A percentile compares a stretch with the other conserved stretches of the same genome.
Conservation (phyloP, 805 yeast species). For the Wickerhamomyces mucosus region DNA sequence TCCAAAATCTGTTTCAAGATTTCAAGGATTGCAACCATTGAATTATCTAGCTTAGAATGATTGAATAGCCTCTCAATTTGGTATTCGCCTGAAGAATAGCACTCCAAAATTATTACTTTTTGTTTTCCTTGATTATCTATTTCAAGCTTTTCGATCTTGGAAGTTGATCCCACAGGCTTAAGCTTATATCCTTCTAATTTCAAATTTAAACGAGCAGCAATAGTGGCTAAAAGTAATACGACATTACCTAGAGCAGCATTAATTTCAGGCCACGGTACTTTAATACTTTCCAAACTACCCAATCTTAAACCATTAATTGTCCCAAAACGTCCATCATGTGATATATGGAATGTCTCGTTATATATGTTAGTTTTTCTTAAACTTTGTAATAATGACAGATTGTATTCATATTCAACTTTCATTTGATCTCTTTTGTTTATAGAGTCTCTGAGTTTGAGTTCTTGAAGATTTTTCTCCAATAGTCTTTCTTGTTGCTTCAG, state of each 20-base stretch:
- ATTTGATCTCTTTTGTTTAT: conserved; percentile 51
- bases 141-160: conserved; percentile 56
- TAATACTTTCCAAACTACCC: conserved; percentile 53
- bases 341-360: conserved; percentile 73
- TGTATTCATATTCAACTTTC: conserved; percentile 51
- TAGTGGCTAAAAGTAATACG: conserved; percentile 56
- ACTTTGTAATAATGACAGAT: conserved; percentile 56
- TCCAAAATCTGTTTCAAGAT: conserved; percentile 30
- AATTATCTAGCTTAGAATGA: conserved; percentile 68
- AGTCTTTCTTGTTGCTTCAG: conserved; percentile 38
- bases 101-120: conserved; percentile 24
- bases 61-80: conserved; percentile 61
- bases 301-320: conserved; percentile 78
- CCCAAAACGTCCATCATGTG: conserved; percentile 78
- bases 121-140: conserved; percentile 25
- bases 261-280: conserved; percentile 83
- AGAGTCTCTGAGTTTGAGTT: conserved; percentile 41
- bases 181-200: conserved; percentile 51
- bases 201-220: conserved; percentile 46
- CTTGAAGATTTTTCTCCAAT: conserved; percentile 43
- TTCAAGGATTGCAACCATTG: conserved; percentile 71
- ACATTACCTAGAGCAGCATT: conserved; percentile 89
- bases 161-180: conserved; percentile 77
- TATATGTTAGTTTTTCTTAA: conserved; percentile 74
- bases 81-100: conserved; percentile 62